These are phyloP conservation scores for Fusarium falciforme DNA, from an alignment of 2,329 filamentous ascomycete species.

Conservation along the genomic window DNA sequence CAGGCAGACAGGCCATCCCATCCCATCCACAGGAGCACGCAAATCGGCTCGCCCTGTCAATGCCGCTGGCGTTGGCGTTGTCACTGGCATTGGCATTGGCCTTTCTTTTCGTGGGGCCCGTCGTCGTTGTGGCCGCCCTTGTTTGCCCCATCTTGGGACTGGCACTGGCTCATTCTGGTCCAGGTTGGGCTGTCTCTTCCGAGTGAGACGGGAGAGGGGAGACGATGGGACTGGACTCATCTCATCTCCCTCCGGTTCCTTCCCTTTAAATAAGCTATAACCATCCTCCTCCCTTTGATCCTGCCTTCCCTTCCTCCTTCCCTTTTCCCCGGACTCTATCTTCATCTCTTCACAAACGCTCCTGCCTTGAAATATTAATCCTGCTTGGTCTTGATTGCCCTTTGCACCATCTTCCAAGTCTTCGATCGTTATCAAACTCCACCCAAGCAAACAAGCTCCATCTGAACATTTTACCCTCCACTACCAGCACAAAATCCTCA, in stretches of 20 bases:
- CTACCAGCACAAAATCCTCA: not conserved
- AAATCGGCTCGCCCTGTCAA: conserved; percentile 33
- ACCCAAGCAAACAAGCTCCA: not conserved
- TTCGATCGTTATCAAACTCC: conserved; percentile 22
- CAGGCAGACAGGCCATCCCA: not conserved
- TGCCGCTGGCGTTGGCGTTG: conserved; percentile 24
- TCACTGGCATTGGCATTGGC: conserved; percentile 8
- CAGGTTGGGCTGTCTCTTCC: conserved; percentile 20
- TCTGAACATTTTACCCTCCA: not conserved
- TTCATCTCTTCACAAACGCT: conserved; percentile 8
- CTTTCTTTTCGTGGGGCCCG: conserved; percentile 17
- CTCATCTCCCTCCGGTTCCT: conserved; percentile 27
- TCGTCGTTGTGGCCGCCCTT: conserved; percentile 28
- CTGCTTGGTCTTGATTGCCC: not conserved
- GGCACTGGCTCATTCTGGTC: conserved; percentile 3
- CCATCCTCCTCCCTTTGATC: conserved; percentile 28
- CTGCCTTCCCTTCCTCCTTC: conserved; percentile 12
- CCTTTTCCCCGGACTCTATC: conserved; percentile 24
- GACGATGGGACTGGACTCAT: conserved; percentile 14
- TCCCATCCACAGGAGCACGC: conserved; percentile 1
- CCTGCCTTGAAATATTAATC: conserved; percentile 2
- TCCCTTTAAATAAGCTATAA: conserved; percentile 35
- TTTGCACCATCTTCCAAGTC: not conserved
- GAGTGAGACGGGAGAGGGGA: conserved; percentile 24
- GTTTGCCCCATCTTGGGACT: conserved; percentile 30